Evolutionary conservation across 2,329 filamentous ascomycete genomes (phyloP).

Genomic region (Trichoderma polysporum): DNA sequence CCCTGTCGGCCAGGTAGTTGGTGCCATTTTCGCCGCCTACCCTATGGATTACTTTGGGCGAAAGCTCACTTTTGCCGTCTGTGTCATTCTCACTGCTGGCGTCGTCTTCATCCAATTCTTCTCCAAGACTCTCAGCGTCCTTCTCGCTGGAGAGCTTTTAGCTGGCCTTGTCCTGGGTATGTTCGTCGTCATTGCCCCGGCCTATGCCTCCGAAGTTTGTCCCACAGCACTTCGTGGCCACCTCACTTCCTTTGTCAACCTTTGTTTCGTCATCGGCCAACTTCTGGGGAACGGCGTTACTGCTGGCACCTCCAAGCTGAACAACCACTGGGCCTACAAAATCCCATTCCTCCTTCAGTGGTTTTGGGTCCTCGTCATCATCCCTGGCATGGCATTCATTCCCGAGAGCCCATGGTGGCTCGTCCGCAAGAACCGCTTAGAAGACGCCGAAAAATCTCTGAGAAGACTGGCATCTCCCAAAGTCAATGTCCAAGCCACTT

Average conservation of each 20-base stretch:
- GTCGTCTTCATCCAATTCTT: constrained; percentile 37
- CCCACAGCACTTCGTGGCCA: constrained; percentile 43
- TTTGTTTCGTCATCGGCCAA: constrained; percentile 45
- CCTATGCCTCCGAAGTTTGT: constrained; percentile 47
- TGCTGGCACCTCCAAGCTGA: constrained; percentile 20
- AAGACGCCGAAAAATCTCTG: constrained; percentile 32
- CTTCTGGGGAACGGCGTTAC: constrained; percentile 31
- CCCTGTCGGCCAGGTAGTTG: constrained; percentile 57
- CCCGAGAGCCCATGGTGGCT: constrained; percentile 12
- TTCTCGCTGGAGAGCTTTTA: constrained; percentile 47
- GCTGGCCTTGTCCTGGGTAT: constrained; percentile 45
- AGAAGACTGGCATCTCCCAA: constrained; percentile 45
- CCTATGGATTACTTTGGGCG: constrained; percentile 38
- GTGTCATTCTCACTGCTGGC: constrained; percentile 35
- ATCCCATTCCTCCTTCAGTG: constrained; percentile 33
- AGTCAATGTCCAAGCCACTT: constrained; percentile 34
- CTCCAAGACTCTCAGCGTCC: constrained; percentile 37
- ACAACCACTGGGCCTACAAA: constrained; percentile 59
- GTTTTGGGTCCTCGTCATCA: constrained; percentile 2
- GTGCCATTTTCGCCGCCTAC: constrained; percentile 50
- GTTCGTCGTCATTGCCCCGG: constrained; percentile 43
- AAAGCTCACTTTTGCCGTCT: constrained; percentile 54
- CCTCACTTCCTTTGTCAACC: constrained; percentile 43
- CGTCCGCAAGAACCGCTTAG: constrained; percentile 23
- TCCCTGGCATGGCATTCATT: background rate